Conservation (phyloP, 2,329 filamentous ascomycete species). For the Fusarium vanettenii region DNA sequence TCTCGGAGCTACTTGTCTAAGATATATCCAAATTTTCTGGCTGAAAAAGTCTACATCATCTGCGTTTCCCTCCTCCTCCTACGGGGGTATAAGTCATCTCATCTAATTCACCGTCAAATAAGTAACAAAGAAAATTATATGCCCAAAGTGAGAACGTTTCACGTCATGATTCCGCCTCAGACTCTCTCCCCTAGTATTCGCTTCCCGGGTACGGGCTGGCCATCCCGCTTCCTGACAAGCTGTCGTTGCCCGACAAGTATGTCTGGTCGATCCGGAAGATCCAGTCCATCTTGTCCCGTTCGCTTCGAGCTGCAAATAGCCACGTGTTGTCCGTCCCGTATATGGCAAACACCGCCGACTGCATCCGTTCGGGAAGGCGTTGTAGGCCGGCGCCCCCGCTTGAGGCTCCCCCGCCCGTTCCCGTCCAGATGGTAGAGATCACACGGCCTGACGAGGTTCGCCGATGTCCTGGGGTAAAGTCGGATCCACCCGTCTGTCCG, state of each 20-base stretch:
- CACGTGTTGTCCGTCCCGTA: conserved; percentile 96
- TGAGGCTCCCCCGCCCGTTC: conserved; percentile 50
- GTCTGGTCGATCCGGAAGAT: conserved; percentile 94
- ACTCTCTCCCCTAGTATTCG: conserved; percentile 40
- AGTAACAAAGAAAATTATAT: conserved; percentile 44
- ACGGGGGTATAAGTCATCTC: conserved; percentile 46
- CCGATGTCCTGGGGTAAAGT: conserved; percentile 60
- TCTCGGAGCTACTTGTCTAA: conserved; percentile 29
- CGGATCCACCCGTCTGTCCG: conserved; percentile 46
- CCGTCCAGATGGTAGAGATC: conserved; percentile 68
- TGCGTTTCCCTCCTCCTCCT: conserved; percentile 40
- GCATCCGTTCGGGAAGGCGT: conserved; percentile 67
- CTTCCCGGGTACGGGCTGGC: conserved; percentile 50
- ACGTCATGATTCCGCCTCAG: conserved; percentile 43
- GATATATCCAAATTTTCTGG: conserved; percentile 36
- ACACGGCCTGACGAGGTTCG: conserved; percentile 63
- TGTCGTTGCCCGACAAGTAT: conserved; percentile 62
- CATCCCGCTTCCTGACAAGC: conserved; percentile 51
- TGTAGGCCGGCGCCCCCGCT: conserved; percentile 55
- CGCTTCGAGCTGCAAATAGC: conserved; percentile 89
- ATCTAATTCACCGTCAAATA: conserved; percentile 45
- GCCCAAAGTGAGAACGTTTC: conserved; percentile 42
- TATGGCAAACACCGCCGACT: conserved; percentile 87
- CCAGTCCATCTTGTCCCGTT: conserved; percentile 96
- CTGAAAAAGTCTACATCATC: conserved; percentile 35